Percentiles rank a stretch among this genome's conserved stretches.
Conservation (phyloP, 228 moss, liverwort and hornwort genomes). For the Sphagnum magellanicum region DNA sequence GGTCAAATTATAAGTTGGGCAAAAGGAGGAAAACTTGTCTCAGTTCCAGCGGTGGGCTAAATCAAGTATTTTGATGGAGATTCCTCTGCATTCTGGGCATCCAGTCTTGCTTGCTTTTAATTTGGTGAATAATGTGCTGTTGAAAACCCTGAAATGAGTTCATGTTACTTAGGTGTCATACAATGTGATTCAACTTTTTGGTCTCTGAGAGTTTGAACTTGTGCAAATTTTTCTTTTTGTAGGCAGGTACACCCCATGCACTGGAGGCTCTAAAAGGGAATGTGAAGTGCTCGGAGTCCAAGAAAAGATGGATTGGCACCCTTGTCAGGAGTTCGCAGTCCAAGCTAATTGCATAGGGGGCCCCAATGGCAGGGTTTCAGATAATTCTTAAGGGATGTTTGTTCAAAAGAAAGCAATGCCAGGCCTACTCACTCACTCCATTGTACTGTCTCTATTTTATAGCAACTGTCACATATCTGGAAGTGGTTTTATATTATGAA, state of each 20-base stretch:
- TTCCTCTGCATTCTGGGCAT: not conserved
- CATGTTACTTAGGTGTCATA: not conserved
- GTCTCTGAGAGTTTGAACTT: not conserved
- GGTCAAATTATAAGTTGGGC: no score
- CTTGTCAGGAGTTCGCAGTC: slow-evolving; percentile 49
- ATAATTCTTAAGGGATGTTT: no score
- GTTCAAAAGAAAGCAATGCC: no score
- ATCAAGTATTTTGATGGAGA: no score
- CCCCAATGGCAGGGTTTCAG: no score
- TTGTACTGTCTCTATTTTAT: no score
- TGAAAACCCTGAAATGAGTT: not conserved
- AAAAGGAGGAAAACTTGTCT: no score
- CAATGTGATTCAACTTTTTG: not conserved
- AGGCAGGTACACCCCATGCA: slow-evolving; percentile 86
- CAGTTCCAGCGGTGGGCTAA: no score
- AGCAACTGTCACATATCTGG: no score
- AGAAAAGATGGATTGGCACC: slow-evolving; percentile 48
- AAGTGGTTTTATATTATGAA: no score
- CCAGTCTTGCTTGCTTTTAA: not conserved
- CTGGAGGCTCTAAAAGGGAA: slow-evolving; percentile 80
- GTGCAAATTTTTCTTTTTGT: slow-evolving; percentile 1
- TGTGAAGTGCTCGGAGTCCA: slow-evolving; percentile 42
- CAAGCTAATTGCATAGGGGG: slow-evolving; percentile 19
- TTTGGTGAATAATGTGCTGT: not conserved
- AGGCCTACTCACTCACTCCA: no score